Evolutionary conservation across 106 monocot species (phyloP).

Genomic region (Allium fistulosum): DNA sequence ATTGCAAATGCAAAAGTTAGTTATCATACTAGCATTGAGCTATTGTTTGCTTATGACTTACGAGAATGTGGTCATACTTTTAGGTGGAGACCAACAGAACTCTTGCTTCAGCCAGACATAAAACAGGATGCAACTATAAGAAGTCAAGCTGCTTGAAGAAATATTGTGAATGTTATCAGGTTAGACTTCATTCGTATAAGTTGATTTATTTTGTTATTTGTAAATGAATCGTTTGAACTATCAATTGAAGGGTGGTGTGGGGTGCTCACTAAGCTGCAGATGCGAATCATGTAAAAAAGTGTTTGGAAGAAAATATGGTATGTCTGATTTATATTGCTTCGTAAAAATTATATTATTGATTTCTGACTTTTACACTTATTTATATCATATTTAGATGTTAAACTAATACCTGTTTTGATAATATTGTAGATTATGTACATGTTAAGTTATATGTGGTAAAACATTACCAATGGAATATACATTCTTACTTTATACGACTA

Average conservation of each 20-base stretch:
- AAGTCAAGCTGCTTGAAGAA: slow-evolving; percentile 96
- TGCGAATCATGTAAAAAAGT: slow-evolving; percentile 22
- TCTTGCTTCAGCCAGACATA: slow-evolving; percentile 90
- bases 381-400: too few relatives aligned
- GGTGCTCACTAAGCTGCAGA: slow-evolving; percentile 23
- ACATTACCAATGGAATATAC: too few relatives aligned
- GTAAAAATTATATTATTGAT: too few relatives aligned
- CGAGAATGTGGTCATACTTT: not conserved
- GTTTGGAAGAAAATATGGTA: slow-evolving; percentile 20
- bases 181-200: slow-evolving; percentile 14
- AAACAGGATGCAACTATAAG: slow-evolving; percentile 95
- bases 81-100: slow-evolving; percentile 83
- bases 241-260: slow-evolving; percentile 16
- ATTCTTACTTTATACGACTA: too few relatives aligned
- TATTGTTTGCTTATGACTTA: not conserved
- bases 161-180: slow-evolving; percentile 99
- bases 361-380: too few relatives aligned
- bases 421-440: too few relatives aligned
- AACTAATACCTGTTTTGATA: too few relatives aligned
- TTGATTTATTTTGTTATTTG: not conserved
- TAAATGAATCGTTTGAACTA: not conserved
- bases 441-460: too few relatives aligned
- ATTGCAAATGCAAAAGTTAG: not conserved
- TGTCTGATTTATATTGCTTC: too few relatives aligned
- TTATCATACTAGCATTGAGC: not conserved